Evolutionary conservation across 179 eudicot species (phyloP), one percentile per base, ranked within the genome.

Genomic region (Silene noctiflora): DNA sequence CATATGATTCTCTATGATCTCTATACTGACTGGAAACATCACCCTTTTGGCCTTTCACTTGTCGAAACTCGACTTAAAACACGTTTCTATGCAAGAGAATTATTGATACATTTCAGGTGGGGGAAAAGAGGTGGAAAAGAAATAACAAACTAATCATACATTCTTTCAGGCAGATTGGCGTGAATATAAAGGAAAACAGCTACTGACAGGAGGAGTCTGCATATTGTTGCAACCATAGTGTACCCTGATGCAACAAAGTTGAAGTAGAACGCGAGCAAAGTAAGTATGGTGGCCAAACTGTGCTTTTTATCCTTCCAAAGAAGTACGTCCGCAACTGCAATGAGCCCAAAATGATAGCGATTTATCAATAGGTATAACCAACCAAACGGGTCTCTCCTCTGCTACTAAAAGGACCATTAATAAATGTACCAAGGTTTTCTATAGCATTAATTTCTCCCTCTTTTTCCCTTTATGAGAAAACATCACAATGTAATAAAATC

Each of bases 291-390:
- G 53, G 84, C 80, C 56, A 88, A 78, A 55, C 92, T 88, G 80
- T 84, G 89, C 86, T 69, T 90, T 82, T 77, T 88, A 81, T 91
- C 84, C 84, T 89, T 92, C 97, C 96, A 92, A 21, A 91, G 91
- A 69, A 91, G 89, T 69, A 85, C 81, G 78, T 92, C 90, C 80
- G 95, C 96, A 87, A 85, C 99, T 95, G 97, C 87, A 85, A 56
- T 75, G 79, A 33, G 53, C 24, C 55, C 74, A 69, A 29, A 61
- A 8, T 4, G 39, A 33, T 33, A 5, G 39, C 29, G 6, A 11
- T 48, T 51, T 64, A 67, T 77, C 78, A 69, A 33, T 27, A 51
- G 31, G 62, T 71, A 72, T 59, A 27, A 67, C 68, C 27, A 53
- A 65, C 66, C 4, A 69, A 35, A 25, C 2, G 11, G 44, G 14